These are phyloP conservation scores for Triangularia setosa DNA, from an alignment of 2,329 filamentous ascomycete species.

Conservation along the genomic window DNA sequence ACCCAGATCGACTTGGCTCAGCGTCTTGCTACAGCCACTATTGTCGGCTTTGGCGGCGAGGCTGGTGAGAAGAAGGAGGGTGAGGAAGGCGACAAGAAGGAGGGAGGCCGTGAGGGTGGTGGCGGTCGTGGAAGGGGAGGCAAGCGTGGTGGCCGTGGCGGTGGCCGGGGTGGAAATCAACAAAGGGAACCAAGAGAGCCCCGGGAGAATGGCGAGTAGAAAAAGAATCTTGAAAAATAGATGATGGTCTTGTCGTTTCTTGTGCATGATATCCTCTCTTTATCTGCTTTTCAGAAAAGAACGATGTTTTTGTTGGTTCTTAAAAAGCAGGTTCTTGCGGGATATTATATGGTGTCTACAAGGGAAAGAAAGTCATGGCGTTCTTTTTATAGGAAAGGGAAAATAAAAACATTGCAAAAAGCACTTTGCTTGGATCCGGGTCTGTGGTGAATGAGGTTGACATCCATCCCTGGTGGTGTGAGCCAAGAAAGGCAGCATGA, in stretches of 20 bases:
- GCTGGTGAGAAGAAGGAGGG: constrained; percentile 42
- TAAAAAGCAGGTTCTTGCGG: background rate
- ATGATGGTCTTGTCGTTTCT: background rate
- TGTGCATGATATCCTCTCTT: background rate
- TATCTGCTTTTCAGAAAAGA: background rate
- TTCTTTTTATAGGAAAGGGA: background rate
- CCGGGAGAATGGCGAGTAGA: constrained; percentile 38
- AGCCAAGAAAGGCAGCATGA: background rate
- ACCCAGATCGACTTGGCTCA: constrained; percentile 98
- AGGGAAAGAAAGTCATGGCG: constrained; percentile 4
- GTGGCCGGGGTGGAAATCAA: constrained; percentile 42
- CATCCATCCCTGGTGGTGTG: background rate
- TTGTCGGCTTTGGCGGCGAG: constrained; percentile 46
- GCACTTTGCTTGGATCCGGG: background rate
- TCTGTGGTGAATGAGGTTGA: too few relatives aligned
- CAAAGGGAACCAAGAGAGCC: constrained; percentile 48
- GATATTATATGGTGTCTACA: background rate
- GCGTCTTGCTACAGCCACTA: constrained; percentile 76
- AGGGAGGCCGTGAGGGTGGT: constrained; percentile 35
- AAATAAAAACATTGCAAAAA: background rate
- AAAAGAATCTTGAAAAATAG: constrained; percentile 6
- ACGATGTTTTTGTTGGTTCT: background rate
- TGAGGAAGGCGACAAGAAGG: constrained; percentile 47
- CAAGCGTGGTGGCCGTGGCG: constrained; percentile 43
- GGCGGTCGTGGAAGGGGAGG: constrained; percentile 37